These are phyloP conservation scores for Boechera stricta DNA, from an alignment of 345 rosid species.

Conservation along the genomic window DNA sequence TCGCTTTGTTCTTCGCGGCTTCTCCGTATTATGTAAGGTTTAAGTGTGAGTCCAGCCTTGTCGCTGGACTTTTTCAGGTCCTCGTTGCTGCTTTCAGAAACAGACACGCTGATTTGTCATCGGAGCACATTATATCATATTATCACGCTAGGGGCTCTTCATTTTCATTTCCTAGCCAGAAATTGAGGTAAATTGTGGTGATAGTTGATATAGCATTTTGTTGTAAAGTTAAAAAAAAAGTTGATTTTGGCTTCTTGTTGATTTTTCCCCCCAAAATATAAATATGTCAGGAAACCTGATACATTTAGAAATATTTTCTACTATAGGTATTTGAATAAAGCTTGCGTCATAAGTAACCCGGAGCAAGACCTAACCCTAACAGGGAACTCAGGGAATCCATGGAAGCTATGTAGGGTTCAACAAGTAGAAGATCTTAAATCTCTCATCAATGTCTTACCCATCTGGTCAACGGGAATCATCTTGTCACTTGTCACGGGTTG, in stretches of 20 bases:
- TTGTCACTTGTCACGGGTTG: slow-evolving; percentile 38
- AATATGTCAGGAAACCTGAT: not conserved
- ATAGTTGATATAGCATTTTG: not conserved
- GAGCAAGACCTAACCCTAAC: slow-evolving; percentile 46
- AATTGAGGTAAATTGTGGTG: slow-evolving; percentile 45
- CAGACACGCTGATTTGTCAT: slow-evolving; percentile 38
- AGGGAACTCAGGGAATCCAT: slow-evolving; percentile 45
- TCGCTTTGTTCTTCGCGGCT: slow-evolving; percentile 51
- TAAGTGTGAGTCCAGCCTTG: slow-evolving; percentile 46
- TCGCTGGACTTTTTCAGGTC: slow-evolving; percentile 59
- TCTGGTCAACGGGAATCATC: slow-evolving; percentile 65
- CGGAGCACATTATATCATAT: slow-evolving; percentile 17
- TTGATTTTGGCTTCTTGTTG: not conserved
- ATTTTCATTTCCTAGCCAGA: slow-evolving; percentile 48
- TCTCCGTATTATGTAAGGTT: slow-evolving; percentile 52
- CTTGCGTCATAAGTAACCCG: slow-evolving; percentile 51
- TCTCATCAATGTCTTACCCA: slow-evolving; percentile 52
- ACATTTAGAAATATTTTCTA: slow-evolving; percentile 8
- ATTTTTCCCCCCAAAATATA: not conserved
- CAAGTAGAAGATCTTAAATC: slow-evolving; percentile 72
- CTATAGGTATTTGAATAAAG: slow-evolving; percentile 61
- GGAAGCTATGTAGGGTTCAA: slow-evolving; percentile 63
- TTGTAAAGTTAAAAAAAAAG: no score
- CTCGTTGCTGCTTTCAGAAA: slow-evolving; percentile 48
- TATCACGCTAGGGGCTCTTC: slow-evolving; percentile 36